Evolutionary conservation across 306 rosid species (phyloP).

Genomic region (Prunus dulcis): DNA sequence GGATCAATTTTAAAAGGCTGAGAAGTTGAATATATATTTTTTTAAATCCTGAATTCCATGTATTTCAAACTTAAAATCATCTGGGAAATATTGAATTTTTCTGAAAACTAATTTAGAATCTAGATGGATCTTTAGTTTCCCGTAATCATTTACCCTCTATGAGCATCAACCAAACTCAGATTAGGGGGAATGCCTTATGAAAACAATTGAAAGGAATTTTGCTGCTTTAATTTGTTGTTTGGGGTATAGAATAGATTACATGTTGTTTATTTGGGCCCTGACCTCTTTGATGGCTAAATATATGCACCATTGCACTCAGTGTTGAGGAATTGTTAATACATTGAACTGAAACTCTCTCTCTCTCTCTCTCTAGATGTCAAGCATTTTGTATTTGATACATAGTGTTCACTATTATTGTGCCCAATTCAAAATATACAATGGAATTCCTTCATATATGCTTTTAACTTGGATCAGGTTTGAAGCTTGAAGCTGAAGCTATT

Average conservation of each 20-base stretch:
- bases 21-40: not conserved
- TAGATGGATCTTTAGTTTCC: not conserved
- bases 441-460: not conserved
- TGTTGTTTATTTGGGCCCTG: not conserved
- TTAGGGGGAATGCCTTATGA: not conserved
- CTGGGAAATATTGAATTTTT: not conserved
- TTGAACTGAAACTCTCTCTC: not conserved
- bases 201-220: not conserved
- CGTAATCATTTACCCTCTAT: not conserved
- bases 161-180: not conserved
- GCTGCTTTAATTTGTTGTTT: not conserved
- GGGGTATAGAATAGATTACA: not conserved
- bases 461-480: constrained; percentile 21
- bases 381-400: not conserved
- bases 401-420: not conserved
- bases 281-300: too few relatives aligned
- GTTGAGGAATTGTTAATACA: not conserved
- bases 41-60: not conserved
- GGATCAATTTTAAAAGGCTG: not conserved
- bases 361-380: not conserved
- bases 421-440: not conserved
- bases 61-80: not conserved
- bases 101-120: not conserved
- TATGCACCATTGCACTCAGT: not conserved
- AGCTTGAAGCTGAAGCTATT: constrained; percentile 10